These are phyloP conservation scores for Epichloe coenophiala DNA, from an alignment of 2,329 filamentous ascomycete species.

Conservation along the genomic window DNA sequence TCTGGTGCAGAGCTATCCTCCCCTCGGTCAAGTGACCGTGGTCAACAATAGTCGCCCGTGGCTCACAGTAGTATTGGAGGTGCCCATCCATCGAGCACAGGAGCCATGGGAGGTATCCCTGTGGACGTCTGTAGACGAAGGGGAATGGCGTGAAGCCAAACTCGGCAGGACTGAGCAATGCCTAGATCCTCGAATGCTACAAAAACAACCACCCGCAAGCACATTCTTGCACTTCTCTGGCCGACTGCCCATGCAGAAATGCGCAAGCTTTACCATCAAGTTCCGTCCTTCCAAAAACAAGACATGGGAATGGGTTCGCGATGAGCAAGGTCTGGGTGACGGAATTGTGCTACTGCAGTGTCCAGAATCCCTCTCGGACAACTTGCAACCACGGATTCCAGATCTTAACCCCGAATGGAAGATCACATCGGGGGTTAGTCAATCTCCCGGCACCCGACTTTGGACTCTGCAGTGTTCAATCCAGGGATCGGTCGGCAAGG, in stretches of 20 bases:
- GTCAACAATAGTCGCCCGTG: constrained; percentile 33
- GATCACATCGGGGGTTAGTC: constrained; percentile 42
- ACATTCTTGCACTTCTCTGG: constrained; percentile 40
- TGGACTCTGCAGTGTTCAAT: constrained; percentile 53
- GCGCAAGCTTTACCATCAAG: constrained; percentile 56
- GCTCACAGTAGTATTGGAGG: constrained; percentile 60
- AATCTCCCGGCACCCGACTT: constrained; percentile 54
- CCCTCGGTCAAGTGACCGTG: constrained; percentile 61
- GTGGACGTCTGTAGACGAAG: constrained; percentile 53
- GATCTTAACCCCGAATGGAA: constrained; percentile 42
- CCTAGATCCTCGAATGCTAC: constrained; percentile 36
- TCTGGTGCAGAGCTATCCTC: constrained; percentile 44
- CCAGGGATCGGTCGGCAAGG: constrained; percentile 39
- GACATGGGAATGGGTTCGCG: constrained; percentile 58
- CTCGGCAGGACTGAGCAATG: constrained; percentile 17
- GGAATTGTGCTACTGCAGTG: constrained; percentile 41
- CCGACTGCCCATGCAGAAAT: constrained; percentile 31
- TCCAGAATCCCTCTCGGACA: constrained; percentile 17
- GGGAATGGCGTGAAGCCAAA: constrained; percentile 39
- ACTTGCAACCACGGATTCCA: constrained; percentile 42
- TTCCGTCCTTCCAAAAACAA: constrained; percentile 40
- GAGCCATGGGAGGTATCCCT: constrained; percentile 58
- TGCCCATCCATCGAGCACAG: constrained; percentile 38
- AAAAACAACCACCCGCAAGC: constrained; percentile 15
- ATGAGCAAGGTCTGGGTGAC: constrained; percentile 49